Percentiles rank a stretch among this genome's conserved stretches.
Evolutionary conservation across 768 basidiomycete species (phyloP).

Genomic region (Phaeolepiota aurea): DNA sequence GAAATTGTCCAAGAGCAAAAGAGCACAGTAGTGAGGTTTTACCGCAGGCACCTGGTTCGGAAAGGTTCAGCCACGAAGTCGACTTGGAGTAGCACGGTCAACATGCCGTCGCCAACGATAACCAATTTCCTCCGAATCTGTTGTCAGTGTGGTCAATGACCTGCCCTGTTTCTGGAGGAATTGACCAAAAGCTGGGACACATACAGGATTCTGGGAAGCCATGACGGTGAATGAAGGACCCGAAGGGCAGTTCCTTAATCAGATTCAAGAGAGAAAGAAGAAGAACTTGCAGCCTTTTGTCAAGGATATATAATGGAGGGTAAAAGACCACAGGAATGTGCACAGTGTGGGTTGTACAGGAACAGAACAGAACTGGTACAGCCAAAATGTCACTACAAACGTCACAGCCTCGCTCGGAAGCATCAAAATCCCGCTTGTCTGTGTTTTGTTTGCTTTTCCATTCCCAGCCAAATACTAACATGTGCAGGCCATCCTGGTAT

Average conservation of each 20-base stretch:
- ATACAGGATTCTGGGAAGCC: slow-evolving; percentile 53
- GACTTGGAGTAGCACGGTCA: slow-evolving; percentile 7
- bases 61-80: slow-evolving; percentile 13
- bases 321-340: too few species aligned
- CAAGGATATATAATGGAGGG: too few species aligned
- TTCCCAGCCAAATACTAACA: background rate
- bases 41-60: slow-evolving; percentile 75
- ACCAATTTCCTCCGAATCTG: slow-evolving; percentile 93
- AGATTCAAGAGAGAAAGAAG: slow-evolving; percentile 8
- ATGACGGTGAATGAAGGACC: slow-evolving; percentile 15
- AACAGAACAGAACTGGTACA: too few species aligned
- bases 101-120: slow-evolving; percentile 92
- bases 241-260: slow-evolving; percentile 5
- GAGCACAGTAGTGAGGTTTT: slow-evolving; percentile 90
- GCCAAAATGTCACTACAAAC: too few species aligned
- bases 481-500: too few species aligned
- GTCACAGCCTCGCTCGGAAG: slow-evolving; percentile 19
- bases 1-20: slow-evolving; percentile 91
- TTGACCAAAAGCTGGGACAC: slow-evolving; percentile 16
- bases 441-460: slow-evolving; percentile 9
- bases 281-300: too few species aligned
- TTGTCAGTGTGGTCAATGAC: slow-evolving; percentile 5
- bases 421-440: slow-evolving; percentile 8
- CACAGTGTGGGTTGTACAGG: too few species aligned
- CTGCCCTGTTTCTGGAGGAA: slow-evolving; percentile 6